Conservation (phyloP, 768 basidiomycete species). For the Albatrellus ellisii region DNA sequence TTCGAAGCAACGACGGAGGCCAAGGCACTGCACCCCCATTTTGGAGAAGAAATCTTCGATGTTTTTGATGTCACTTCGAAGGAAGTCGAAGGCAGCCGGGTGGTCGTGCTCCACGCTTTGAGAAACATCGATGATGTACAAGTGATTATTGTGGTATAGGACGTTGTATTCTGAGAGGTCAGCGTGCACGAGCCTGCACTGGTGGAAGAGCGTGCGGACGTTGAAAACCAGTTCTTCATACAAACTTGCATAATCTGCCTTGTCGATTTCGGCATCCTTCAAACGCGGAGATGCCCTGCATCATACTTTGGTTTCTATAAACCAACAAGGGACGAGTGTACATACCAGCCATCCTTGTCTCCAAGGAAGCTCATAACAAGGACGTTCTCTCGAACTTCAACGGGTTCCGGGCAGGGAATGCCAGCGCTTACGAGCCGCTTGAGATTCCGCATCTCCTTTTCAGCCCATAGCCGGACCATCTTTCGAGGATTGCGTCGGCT, state of each 20-base stretch:
- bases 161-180: constrained; percentile 99
- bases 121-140: constrained; percentile 95
- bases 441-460: constrained; percentile 97
- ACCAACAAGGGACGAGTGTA: constrained; percentile 5
- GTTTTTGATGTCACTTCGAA: constrained; percentile 85
- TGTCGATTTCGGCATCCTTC: constrained; percentile 66
- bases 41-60: constrained; percentile 85
- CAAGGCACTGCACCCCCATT: constrained; percentile 63
- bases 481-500: constrained; percentile 85
- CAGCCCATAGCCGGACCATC: constrained; percentile 98
- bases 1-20: constrained; percentile 75
- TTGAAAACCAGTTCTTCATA: constrained; percentile 74
- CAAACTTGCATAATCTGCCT: constrained; percentile 37
- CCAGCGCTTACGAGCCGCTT: constrained; percentile 75
- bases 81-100: constrained; percentile 90
- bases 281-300: constrained; percentile 83
- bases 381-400: constrained; percentile 94
- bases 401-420: constrained; percentile 73
- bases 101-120: constrained; percentile 99
- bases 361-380: constrained; percentile 94
- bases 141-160: constrained; percentile 67
- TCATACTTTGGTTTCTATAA: constrained; percentile 3
- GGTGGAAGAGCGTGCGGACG: constrained; percentile 76
- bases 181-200: constrained; percentile 91
- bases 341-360: constrained; percentile 67